Evolutionary conservation across 352 stramenopile genomes (phyloP).

Genomic region (Phytopythium boreale): DNA sequence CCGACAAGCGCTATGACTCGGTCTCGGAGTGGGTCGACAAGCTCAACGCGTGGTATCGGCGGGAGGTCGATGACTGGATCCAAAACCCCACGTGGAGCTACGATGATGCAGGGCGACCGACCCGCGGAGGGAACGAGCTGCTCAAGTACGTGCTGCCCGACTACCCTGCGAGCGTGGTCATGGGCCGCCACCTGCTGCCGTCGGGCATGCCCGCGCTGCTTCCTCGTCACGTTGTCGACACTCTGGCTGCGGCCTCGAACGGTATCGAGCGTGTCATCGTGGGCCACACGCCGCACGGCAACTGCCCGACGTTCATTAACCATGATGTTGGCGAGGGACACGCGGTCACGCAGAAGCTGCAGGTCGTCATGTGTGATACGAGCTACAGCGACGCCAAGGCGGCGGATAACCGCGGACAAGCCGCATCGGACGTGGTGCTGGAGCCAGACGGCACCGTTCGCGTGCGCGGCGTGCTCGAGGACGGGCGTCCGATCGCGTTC

Average conservation of each 20-base stretch:
- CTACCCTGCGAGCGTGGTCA: constrained; percentile 64
- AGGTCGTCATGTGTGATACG: constrained; percentile 92
- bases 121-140: constrained; percentile 60
- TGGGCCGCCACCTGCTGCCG: constrained; percentile 62
- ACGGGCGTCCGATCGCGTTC: constrained; percentile 45
- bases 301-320: constrained; percentile 86
- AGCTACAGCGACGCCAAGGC: constrained; percentile 85
- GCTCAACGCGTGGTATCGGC: constrained; percentile 84
- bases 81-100: constrained; percentile 70
- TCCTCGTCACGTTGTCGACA: constrained; percentile 34
- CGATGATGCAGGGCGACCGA: constrained; percentile 24
- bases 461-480: constrained; percentile 55
- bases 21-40: constrained; percentile 56
- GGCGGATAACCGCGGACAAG: constrained; percentile 74
- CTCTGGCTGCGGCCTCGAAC: constrained; percentile 42
- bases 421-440: constrained; percentile 78
- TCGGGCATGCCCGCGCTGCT: constrained; percentile 75
- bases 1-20: constrained; percentile 24
- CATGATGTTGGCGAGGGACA: constrained; percentile 23
- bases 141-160: constrained; percentile 70
- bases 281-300: constrained; percentile 92
- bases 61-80: constrained; percentile 77
- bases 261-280: constrained; percentile 86
- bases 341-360: constrained; percentile 30
- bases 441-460: constrained; percentile 37